phyloP scores from a whole-genome alignment of 495 filamentous ascomycete species.

The Bryoglossum gracile region DNA sequence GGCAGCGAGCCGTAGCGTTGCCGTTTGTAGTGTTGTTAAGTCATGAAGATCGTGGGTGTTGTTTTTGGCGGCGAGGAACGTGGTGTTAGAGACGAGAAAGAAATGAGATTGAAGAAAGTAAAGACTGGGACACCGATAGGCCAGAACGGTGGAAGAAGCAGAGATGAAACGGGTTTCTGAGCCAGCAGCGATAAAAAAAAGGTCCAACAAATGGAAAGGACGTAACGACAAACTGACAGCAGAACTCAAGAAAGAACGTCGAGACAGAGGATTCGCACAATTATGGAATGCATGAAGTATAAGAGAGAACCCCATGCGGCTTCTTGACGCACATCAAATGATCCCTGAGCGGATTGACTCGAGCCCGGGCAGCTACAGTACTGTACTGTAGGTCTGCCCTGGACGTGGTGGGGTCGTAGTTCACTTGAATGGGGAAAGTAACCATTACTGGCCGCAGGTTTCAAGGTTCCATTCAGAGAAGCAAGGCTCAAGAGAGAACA shows the following conservation, averaged over 20 bases:
- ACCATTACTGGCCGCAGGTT: conserved; percentile 8
- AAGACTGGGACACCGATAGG: conserved; percentile 21
- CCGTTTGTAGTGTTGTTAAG: conserved; percentile 20
- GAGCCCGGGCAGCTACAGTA: conserved; percentile 17
- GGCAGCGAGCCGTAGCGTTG: conserved; percentile 21
- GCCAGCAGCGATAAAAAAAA: conserved; percentile 23
- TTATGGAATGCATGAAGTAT: conserved; percentile 25
- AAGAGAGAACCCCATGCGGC: conserved; percentile 20
- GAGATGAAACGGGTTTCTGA: conserved; percentile 24
- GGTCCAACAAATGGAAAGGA: conserved; percentile 20
- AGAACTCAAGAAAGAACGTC: conserved; percentile 19
- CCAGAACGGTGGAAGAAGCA: conserved; percentile 22
- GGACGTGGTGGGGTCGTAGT: conserved; percentile 13
- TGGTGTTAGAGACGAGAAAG: conserved; percentile 15
- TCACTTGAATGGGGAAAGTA: conserved; percentile 1
- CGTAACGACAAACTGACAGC: conserved; percentile 19
- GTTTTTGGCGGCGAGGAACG: conserved; percentile 10
- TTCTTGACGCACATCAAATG: conserved; percentile 13
- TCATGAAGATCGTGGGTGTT: conserved; percentile 21
- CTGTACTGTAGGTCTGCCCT: conserved; percentile 12
- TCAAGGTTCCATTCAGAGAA: conserved; percentile 1
- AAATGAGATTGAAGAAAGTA: conserved; percentile 8
- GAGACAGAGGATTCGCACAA: conserved; percentile 13
- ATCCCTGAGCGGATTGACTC: conserved; percentile 16
- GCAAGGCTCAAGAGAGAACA: background rate